Percentiles rank a stretch among this genome's conserved stretches.
These are phyloP conservation scores for Rosa lucieae DNA, from an alignment of 306 rosid species.

Conservation along the genomic window DNA sequence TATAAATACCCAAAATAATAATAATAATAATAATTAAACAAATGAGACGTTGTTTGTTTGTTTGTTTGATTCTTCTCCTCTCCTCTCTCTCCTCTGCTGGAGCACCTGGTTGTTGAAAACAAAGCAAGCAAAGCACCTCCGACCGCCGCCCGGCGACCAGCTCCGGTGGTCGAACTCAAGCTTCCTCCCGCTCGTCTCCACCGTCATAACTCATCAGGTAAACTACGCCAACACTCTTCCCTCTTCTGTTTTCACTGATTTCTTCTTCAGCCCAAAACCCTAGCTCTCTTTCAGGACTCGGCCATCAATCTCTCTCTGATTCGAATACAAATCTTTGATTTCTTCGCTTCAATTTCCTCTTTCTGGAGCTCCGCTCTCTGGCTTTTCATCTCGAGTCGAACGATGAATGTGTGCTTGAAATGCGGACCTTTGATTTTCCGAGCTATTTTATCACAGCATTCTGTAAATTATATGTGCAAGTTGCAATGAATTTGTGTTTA, in stretches of 20 bases:
- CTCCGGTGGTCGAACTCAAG: background rate
- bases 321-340: background rate
- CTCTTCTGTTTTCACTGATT: background rate
- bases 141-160: background rate
- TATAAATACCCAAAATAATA: background rate
- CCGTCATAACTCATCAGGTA: background rate
- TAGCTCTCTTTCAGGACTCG: background rate
- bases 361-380: background rate
- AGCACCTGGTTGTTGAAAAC: background rate
- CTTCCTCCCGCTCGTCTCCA: background rate
- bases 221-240: background rate
- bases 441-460: background rate
- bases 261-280: background rate
- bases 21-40: too few species aligned
- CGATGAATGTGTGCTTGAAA: background rate
- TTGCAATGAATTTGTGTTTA: background rate
- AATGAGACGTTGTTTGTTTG: background rate
- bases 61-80: background rate
- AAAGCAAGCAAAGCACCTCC: background rate
- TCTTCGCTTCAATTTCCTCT: background rate
- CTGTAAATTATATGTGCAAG: background rate
- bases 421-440: background rate
- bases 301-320: background rate
- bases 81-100: background rate
- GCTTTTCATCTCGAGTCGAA: background rate